Base-by-base conservation (phyloP, 2,329 filamentous ascomycete species). In the Scedosporium minutisporum region DNA sequence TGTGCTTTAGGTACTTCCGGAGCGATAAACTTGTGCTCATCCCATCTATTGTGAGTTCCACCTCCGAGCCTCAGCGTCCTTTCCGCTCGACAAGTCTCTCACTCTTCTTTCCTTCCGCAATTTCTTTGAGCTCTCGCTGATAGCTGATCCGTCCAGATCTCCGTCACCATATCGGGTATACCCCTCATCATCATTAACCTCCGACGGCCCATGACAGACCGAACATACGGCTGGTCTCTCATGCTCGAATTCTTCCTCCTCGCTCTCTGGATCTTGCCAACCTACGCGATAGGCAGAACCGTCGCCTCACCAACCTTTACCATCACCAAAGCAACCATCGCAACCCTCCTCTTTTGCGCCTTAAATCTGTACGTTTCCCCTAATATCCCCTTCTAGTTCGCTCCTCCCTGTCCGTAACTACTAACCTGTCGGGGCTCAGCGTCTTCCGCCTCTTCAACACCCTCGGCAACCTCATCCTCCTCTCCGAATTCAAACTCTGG, bases 191-290 rank as follows among this genome's bases (percentile, higher is more conserved):
- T 79, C 12, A 68, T 74, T 6, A 61, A 73, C 23, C 66, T 73
- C 18, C 66, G 77, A 27, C 72, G 73, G 3, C 70, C 71, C 21
- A 65, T 67, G 23, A 48, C 73, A 21, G 46, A 57, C 33, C 71
- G 76, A 41, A 79, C 76, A 0, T 79, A 78, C 60, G 72, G 75
- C 62, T 72, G 71, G 64, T 72, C 74, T 0, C 63, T 76, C 12
- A 44, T 74, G 1, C 61, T 78, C 0, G 78, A 80, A 65, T 42
- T 65, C 12, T 38, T 62, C 27, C 68, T 69, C 23, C 53, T 71
- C 7, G 64, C 53, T 10, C 65, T 69, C 12, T 71, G 71, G 68
- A 62, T 70, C 1, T 64, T 69, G 21, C 66, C 71, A 4, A 38
- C 73, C 4, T 66, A 65, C 42, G 51, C 68, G 3, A 66, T 73